Base-by-base conservation (phyloP, 2,329 filamentous ascomycete genomes). In the Intubia oerlemansii region DNA sequence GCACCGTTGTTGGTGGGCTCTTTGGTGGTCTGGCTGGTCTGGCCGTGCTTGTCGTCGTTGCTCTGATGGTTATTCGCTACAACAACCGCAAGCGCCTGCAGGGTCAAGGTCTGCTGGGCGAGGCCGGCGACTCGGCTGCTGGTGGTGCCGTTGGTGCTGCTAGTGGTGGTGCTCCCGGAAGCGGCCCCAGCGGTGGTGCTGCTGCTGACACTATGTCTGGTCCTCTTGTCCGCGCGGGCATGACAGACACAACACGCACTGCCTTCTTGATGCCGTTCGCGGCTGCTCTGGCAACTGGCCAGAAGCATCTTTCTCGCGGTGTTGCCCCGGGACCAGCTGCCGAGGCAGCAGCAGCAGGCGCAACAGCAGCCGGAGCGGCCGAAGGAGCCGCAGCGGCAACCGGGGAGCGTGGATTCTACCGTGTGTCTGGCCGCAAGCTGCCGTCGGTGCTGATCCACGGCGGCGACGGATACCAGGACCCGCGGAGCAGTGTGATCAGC, bases 401-500 rank as follows among this genome's bases (percentile, higher is more conserved):
- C n/a, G 19, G 19, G 47, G 66, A 74, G 41, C 52, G 55, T 34
- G 64, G 67, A 1, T 76, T 76, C 43, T 63, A 71, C 36, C 62
- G 67, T 17, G 61, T 76, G 3, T 70, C 69, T 5, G 70, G 70
- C 35, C 59, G 60, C 40, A 75, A 74, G 41, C 44, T 76, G 32
- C 62, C 65, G 4, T 67, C 70, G 3, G 68, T 74, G 8, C 47
- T 75, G 21, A 56, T 66, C 33, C 55, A 54, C 26, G 68, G 69
- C 10, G 69, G 68, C 5, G 68, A 74, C 41, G 69, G 69, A 2
- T 74, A 67, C 45, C 30, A 32, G 7, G 36, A 43, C 25, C 36
- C 39, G 24, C 40, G 51, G 41, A 39, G 32, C 11, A 41, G 36
- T 28, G 18, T 32, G 35, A 23, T 34, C 23, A 34, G 34, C 33